Evolutionary conservation across 1,284 basidiomycete species (phyloP), one percentile per base, ranked within the genome.

Genomic region (Irpex sp.): DNA sequence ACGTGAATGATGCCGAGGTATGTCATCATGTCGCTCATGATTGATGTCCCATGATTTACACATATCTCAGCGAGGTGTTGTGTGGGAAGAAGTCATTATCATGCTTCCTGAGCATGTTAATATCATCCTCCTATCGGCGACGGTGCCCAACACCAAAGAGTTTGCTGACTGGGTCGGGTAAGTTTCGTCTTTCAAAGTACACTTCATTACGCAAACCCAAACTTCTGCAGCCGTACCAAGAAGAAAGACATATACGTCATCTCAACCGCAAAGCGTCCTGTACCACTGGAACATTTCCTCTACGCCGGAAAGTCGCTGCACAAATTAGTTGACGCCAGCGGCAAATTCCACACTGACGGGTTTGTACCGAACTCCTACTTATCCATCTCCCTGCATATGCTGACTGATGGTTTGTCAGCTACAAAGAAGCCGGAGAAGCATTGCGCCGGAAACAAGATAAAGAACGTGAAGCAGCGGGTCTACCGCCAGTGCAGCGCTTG

Each of bases 51-150:
- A 53, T 57, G 58, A 12, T 57, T 63, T 33, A 57, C 12, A 36
- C 33, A 61, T 53, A 58, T 54, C 21, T n/a, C 68, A 97, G 94
- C 84, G 97, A 71, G 97, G 97, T 58, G 97, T 99, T 9, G 97
- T 99, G 14, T 99, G 97, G 97, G 97, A 99, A 75, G 97, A 99
- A 76, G 97, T 99, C 37, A 99, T 99, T 67, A 99, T 99, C 74
- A 96, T 98, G 94, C 78, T 98, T 10, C 95, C 95, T 1, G 95
- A 98, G 66, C 95, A 98, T 75, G 91, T 98, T 72, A 96, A 90
- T 73, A 97, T 98, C 71, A 97, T 99, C 61, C 80, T 99, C 36
- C 80, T 99, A 14, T 98, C 96, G 2, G 97, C 97, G 0, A 99
- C 97, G 0, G 97, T 99, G 0, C 96, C 97, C 3, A 99, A 99